Evolutionary conservation across 1,139 yeast genomes (phyloP).

Genomic region (Candida tropicalis): DNA sequence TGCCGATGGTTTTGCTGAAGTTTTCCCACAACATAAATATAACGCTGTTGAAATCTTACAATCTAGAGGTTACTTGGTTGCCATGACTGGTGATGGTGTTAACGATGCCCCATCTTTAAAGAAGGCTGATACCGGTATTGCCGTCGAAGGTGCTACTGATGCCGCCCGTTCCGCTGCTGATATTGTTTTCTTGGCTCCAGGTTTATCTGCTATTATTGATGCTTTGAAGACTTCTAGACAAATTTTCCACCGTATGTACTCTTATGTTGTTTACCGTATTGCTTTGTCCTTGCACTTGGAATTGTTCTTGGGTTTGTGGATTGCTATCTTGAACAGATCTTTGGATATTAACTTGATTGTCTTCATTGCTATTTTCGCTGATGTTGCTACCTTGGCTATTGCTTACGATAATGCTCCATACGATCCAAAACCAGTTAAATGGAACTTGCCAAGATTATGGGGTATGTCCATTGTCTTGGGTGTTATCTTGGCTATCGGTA

Average conservation of each 20-base stretch:
- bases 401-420: constrained; percentile 98
- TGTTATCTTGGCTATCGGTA: constrained; percentile 78
- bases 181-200: constrained; percentile 94
- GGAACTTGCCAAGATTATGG: constrained; percentile 98
- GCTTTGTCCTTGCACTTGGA: constrained; percentile 93
- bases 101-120: constrained; percentile 95
- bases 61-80: constrained; percentile 92
- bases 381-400: constrained; percentile 92
- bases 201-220: constrained; percentile 93
- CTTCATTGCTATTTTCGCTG: constrained; percentile 93
- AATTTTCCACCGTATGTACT: constrained; percentile 98
- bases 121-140: constrained; percentile 97
- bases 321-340: constrained; percentile 85
- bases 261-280: constrained; percentile 95
- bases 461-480: constrained; percentile 92
- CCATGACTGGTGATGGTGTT: constrained; percentile 99
- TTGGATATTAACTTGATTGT: constrained; percentile 86
- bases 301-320: constrained; percentile 90
- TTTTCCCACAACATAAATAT: constrained; percentile 95
- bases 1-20: constrained; percentile 97
- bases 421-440: constrained; percentile 95
- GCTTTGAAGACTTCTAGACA: constrained; percentile 93
- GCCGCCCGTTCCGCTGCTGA: constrained; percentile 97
- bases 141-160: constrained; percentile 96
- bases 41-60: constrained; percentile 89